Evolutionary conservation across 331 rosid genomes (phyloP).

Genomic region (Acacia concinna): DNA sequence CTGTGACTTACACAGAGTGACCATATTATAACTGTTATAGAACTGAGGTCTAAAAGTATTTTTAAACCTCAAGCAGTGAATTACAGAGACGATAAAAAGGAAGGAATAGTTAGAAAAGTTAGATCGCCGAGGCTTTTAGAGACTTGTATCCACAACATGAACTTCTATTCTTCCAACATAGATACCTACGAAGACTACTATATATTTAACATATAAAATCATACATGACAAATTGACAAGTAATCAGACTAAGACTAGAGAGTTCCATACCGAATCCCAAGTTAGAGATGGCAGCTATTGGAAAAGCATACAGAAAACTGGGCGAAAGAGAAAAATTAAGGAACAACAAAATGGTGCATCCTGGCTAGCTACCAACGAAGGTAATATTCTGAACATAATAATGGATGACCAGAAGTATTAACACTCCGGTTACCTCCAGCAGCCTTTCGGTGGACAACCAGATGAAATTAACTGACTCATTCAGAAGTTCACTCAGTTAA

Average conservation of each 20-base stretch:
- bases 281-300: slow-evolving; percentile 40
- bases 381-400: slow-evolving; percentile 34
- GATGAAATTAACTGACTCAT: background rate
- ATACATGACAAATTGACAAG: slow-evolving; percentile 30
- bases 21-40: background rate
- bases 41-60: background rate
- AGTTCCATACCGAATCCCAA: slow-evolving; percentile 41
- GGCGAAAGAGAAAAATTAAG: slow-evolving; percentile 33
- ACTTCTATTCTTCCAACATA: slow-evolving; percentile 27
- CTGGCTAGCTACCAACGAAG: slow-evolving; percentile 2
- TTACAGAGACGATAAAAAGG: background rate
- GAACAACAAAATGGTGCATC: slow-evolving; percentile 39
- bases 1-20: background rate
- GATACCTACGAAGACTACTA: slow-evolving; percentile 27
- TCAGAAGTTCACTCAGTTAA: slow-evolving; percentile 23
- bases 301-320: slow-evolving; percentile 46
- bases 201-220: slow-evolving; percentile 35
- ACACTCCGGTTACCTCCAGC: slow-evolving; percentile 56
- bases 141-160: slow-evolving; percentile 17
- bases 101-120: background rate
- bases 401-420: slow-evolving; percentile 44
- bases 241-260: slow-evolving; percentile 29
- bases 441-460: slow-evolving; percentile 18
- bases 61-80: background rate
- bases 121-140: slow-evolving; percentile 4